Conservation (phyloP, 2,329 filamentous ascomycete species). For the Chrysosporium queenslandicum region DNA sequence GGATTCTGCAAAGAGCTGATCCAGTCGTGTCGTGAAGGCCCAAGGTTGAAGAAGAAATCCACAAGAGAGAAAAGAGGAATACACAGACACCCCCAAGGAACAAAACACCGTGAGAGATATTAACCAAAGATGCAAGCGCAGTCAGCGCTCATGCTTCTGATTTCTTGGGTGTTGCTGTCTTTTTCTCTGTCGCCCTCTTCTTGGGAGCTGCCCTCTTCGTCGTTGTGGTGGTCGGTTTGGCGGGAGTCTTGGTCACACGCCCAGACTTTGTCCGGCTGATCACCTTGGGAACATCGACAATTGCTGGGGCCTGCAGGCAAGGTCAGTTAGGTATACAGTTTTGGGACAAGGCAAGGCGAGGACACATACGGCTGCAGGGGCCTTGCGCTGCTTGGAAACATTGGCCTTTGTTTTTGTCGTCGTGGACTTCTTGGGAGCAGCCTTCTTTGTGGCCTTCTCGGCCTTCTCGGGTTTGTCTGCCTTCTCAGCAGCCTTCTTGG, state of each 20-base stretch:
- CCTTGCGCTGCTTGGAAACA: slow-evolving; percentile 46
- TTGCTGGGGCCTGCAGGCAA: slow-evolving; percentile 48
- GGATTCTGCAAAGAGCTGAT: background rate
- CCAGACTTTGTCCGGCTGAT: slow-evolving; percentile 78
- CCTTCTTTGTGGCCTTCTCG: slow-evolving; percentile 41
- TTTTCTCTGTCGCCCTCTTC: slow-evolving; percentile 38
- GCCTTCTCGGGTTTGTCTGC: slow-evolving; percentile 23
- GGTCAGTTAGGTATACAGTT: background rate
- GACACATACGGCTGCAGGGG: slow-evolving; percentile 35
- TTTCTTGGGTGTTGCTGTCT: slow-evolving; percentile 36
- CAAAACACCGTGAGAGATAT: slow-evolving; percentile 13
- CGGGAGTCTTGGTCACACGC: slow-evolving; percentile 61
- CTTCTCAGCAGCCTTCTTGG: slow-evolving; percentile 24
- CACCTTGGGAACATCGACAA: slow-evolving; percentile 59
- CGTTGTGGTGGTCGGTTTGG: slow-evolving; percentile 34
- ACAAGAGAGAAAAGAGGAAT: slow-evolving; percentile 9
- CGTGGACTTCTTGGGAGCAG: slow-evolving; percentile 42
- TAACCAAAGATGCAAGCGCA: slow-evolving; percentile 6
- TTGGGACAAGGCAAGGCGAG: background rate
- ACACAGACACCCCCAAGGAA: background rate
- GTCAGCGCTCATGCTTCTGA: slow-evolving; percentile 22
- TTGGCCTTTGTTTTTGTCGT: slow-evolving; percentile 45
- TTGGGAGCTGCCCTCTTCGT: slow-evolving; percentile 38
- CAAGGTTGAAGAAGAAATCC: slow-evolving; percentile 10
- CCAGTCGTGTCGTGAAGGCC: background rate